These are phyloP conservation scores for Geum urbanum DNA, from an alignment of 306 rosid genomes.

Conservation along the genomic window DNA sequence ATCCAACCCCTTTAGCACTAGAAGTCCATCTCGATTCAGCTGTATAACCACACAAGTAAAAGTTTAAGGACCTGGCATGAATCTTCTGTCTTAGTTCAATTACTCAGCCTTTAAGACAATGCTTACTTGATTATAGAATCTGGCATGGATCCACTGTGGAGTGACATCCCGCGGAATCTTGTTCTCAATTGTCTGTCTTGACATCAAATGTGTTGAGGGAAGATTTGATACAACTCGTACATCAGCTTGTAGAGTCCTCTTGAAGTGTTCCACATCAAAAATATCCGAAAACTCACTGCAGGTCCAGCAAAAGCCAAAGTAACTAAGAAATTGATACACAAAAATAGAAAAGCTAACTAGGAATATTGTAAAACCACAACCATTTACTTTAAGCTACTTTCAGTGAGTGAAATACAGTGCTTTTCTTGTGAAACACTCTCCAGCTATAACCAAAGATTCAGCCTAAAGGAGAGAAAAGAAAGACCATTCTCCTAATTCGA, in stretches of 20 bases:
- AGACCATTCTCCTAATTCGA: too few relatives aligned
- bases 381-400: conserved; percentile 2
- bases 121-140: conserved; percentile 39
- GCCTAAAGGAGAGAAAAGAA: background rate
- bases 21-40: conserved; percentile 42
- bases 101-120: background rate
- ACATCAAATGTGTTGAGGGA: conserved; percentile 43
- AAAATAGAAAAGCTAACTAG: conserved; percentile 2
- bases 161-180: conserved; percentile 45
- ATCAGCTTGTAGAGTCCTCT: conserved; percentile 45
- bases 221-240: conserved; percentile 43
- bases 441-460: background rate
- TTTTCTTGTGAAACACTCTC: conserved; percentile 3
- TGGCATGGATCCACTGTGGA: conserved; percentile 46
- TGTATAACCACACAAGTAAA: conserved; percentile 19
- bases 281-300: conserved; percentile 54
- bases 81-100: background rate
- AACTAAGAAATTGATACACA: background rate
- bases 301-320: background rate
- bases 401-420: background rate
- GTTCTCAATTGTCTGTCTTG: conserved; percentile 30
- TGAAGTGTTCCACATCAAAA: conserved; percentile 45
- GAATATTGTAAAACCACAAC: background rate
- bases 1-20: conserved; percentile 50
- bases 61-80: background rate